These are phyloP conservation scores for Paecilomyces dactylethromorphus DNA, from an alignment of 2,329 filamentous ascomycete species.

Conservation along the genomic window DNA sequence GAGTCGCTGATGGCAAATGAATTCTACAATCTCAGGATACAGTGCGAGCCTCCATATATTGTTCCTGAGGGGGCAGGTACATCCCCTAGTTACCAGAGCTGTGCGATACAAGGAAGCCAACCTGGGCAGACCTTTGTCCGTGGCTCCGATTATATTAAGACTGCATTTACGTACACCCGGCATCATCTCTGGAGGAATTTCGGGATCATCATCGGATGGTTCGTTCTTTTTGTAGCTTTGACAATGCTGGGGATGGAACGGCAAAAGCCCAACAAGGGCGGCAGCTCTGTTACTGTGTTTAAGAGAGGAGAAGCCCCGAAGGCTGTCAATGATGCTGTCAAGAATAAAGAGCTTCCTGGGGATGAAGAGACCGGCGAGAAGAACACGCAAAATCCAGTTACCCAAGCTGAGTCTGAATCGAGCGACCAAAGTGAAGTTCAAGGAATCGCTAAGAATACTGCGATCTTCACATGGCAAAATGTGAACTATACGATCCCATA, in stretches of 20 bases:
- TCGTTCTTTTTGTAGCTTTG: constrained; percentile 65
- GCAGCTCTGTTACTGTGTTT: constrained; percentile 74
- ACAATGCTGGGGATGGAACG: constrained; percentile 76
- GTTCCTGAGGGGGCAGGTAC: constrained; percentile 47
- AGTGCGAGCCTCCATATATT: constrained; percentile 50
- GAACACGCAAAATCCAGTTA: constrained; percentile 7
- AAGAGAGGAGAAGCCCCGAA: constrained; percentile 60
- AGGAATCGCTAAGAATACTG: constrained; percentile 57
- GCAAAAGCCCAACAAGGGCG: constrained; percentile 70
- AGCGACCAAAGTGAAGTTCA: constrained; percentile 28
- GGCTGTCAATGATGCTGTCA: constrained; percentile 50
- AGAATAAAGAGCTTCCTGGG: constrained; percentile 34
- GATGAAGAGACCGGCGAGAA: constrained; percentile 47
- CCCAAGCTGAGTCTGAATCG: constrained; percentile 9
- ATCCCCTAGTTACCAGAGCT: constrained; percentile 49
- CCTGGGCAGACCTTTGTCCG: constrained; percentile 48
- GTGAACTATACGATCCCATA: constrained; percentile 63
- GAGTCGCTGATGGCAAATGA: constrained; percentile 65
- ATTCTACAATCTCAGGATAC: constrained; percentile 53
- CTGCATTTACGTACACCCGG: constrained; percentile 49
- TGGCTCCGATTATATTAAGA: constrained; percentile 51
- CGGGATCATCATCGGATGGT: constrained; percentile 70
- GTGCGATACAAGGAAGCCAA: constrained; percentile 51
- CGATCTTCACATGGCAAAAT: constrained; percentile 78
- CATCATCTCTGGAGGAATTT: constrained; percentile 65